These are phyloP conservation scores for Fusarium udum DNA, from an alignment of 2,329 filamentous ascomycete species.

Conservation along the genomic window DNA sequence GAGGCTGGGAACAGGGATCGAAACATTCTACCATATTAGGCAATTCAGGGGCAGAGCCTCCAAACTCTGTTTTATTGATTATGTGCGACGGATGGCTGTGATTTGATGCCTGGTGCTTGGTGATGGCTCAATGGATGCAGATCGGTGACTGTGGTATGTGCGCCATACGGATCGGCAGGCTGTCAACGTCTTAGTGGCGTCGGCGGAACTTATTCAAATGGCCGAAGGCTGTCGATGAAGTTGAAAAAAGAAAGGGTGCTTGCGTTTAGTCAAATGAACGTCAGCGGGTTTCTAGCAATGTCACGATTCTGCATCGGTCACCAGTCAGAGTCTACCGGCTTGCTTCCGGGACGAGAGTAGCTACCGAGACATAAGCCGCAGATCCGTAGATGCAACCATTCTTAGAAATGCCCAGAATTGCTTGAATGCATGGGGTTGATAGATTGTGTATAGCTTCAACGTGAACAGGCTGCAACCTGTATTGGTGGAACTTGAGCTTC, in stretches of 20 bases:
- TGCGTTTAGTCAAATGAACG: constrained; percentile 8
- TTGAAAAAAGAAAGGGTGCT: neutral
- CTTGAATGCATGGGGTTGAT: neutral
- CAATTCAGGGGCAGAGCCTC: constrained; percentile 19
- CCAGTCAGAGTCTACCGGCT: neutral
- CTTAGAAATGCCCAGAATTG: constrained; percentile 11
- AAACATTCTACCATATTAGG: constrained; percentile 21
- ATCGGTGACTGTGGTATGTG: constrained; percentile 7
- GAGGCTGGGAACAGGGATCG: neutral
- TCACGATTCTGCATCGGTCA: constrained; percentile 3
- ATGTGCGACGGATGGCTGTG: constrained; percentile 11
- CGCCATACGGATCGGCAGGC: constrained; percentile 17
- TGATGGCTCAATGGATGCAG: constrained; percentile 23
- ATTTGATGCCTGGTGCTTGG: neutral
- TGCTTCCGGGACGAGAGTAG: constrained; percentile 9
- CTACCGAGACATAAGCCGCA: constrained; percentile 13
- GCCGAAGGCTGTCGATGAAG: constrained; percentile 18
- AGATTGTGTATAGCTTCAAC: constrained; percentile 16
- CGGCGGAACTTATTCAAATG: constrained; percentile 31
- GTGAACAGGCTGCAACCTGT: neutral
- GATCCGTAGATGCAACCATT: constrained; percentile 13
- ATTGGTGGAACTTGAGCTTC: constrained; percentile 20
- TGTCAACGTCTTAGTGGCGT: constrained; percentile 1
- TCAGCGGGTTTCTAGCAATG: constrained; percentile 19
- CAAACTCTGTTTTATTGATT: constrained; percentile 3